These are phyloP conservation scores for Russula abietina DNA, from an alignment of 768 basidiomycete species.

Conservation along the genomic window DNA sequence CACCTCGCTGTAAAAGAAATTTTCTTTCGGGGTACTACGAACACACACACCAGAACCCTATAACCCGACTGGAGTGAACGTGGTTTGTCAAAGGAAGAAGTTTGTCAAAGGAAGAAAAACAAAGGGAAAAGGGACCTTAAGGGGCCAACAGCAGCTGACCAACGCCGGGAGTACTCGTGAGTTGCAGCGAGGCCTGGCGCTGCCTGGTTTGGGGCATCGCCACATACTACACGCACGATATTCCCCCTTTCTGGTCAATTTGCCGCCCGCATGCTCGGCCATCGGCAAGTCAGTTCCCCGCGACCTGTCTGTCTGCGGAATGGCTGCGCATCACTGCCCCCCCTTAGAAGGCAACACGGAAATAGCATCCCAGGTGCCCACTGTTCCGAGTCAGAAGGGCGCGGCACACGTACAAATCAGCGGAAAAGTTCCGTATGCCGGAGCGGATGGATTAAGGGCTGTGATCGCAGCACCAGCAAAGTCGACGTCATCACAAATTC, in stretches of 20 bases:
- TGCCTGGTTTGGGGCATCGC: conserved; percentile 6
- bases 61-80: conserved; percentile 5
- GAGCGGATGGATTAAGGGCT: neutral
- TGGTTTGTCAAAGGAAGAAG: too few species aligned
- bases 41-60: neutral
- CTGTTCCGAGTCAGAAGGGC: neutral
- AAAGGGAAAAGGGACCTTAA: neutral
- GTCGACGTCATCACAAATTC: conserved; percentile 3
- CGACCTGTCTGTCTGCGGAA: neutral
- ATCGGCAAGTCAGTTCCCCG: neutral
- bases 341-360: neutral
- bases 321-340: conserved; percentile 1
- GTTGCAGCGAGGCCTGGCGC: too few species aligned
- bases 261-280: neutral
- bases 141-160: neutral
- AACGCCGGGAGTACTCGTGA: too few species aligned
- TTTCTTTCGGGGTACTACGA: too few species aligned
- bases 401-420: neutral
- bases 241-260: neutral
- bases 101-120: too few species aligned
- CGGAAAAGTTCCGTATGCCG: neutral
- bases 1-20: too few species aligned
- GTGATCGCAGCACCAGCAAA: neutral
- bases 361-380: neutral
- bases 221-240: neutral